Percentiles rank a stretch among this genome's conserved stretches.
These are phyloP conservation scores for Scutellaria barbata DNA, from an alignment of 257 asterid genomes.

Conservation along the genomic window DNA sequence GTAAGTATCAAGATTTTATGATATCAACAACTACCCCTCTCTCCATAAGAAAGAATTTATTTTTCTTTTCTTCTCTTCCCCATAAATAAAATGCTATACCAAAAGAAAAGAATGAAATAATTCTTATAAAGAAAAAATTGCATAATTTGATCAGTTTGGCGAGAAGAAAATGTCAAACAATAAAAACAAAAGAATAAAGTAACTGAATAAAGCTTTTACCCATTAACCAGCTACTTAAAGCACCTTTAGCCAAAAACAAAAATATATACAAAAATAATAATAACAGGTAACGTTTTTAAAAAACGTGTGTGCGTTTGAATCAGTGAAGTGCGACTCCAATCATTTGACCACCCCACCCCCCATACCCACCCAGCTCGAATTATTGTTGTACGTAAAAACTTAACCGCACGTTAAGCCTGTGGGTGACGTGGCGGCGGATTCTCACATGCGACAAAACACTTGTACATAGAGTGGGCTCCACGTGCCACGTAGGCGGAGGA, in stretches of 20 bases:
- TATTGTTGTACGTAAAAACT: slow-evolving; percentile 29
- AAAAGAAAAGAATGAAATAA: neutral
- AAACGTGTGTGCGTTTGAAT: slow-evolving; percentile 34
- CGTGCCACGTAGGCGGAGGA: slow-evolving; percentile 41
- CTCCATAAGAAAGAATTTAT: no score
- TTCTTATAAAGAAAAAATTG: neutral
- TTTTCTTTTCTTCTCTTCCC: no score
- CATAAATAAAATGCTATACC: no score
- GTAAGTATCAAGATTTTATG: no score
- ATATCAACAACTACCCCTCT: no score
- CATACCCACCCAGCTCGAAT: neutral
- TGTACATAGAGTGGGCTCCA: slow-evolving; percentile 9
- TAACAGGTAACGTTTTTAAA: neutral
- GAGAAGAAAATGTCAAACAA: neutral
- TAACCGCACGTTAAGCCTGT: slow-evolving; percentile 12
- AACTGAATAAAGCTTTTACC: slow-evolving; percentile 4
- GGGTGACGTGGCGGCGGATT: slow-evolving; percentile 37
- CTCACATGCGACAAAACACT: neutral
- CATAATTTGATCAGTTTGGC: neutral
- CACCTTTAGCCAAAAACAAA: slow-evolving; percentile 2
- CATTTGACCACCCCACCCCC: slow-evolving; percentile 21
- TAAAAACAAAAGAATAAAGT: slow-evolving; percentile 2
- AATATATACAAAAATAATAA: neutral
- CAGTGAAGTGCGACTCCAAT: slow-evolving; percentile 36
- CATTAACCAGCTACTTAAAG: slow-evolving; percentile 24